phyloP scores from a whole-genome alignment of 1,284 basidiomycete species.

The Cystobasidium sp. region DNA sequence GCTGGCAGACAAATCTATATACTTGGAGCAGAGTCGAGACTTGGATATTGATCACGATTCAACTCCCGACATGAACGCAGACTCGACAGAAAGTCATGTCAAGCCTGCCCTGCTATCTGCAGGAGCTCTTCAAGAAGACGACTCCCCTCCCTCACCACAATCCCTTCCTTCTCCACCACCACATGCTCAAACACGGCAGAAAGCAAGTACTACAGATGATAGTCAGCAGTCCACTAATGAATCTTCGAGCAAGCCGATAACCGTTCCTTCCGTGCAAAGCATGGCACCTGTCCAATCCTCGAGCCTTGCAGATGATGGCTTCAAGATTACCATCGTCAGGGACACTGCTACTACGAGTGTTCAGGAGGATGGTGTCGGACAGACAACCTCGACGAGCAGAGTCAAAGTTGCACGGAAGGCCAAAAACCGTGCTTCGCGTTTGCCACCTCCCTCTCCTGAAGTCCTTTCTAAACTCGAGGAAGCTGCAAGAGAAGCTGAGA shows the following conservation, averaged over 20 bases:
- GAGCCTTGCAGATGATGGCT: constrained; percentile 4
- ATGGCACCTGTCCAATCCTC: constrained; percentile 8
- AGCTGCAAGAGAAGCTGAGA: constrained; percentile 15
- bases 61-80: background rate
- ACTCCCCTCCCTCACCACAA: constrained; percentile 29
- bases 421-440: background rate
- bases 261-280: background rate
- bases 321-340: background rate
- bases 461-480: background rate
- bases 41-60: background rate
- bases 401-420: background rate
- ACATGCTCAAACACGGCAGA: constrained; percentile 19
- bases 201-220: background rate
- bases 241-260: constrained; percentile 1
- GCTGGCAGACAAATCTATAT: background rate
- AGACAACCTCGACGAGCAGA: background rate
- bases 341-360: background rate
- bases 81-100: background rate
- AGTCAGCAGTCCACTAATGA: constrained; percentile 19
- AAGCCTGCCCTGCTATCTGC: too few relatives aligned
- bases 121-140: constrained; percentile 12
- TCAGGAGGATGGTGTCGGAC: background rate
- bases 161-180: constrained; percentile 25
- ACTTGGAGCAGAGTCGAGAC: constrained; percentile 17
- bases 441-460: background rate